Percentiles rank a stretch among this genome's conserved stretches.
Conservation (phyloP, 2,329 filamentous ascomycete genomes). For the Aspergillus sp. region DNA sequence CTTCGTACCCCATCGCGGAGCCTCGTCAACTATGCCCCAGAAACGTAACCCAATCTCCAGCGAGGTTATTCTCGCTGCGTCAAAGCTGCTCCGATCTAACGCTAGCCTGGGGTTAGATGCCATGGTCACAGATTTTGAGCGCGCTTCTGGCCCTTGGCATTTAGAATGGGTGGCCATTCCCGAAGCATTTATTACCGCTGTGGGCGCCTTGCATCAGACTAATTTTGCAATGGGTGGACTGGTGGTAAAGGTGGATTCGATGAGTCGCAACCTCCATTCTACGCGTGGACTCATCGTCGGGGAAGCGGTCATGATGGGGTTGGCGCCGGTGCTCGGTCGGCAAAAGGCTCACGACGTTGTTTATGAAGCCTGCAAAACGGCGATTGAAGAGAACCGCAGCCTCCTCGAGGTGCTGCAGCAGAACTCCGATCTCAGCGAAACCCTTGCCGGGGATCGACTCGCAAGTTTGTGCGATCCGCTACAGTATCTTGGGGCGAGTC, state of each 20-base stretch:
- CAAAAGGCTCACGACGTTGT: slow-evolving; percentile 57
- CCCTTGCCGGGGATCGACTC: background rate
- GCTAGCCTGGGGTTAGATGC: slow-evolving; percentile 54
- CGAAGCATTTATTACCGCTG: slow-evolving; percentile 53
- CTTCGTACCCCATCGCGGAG: slow-evolving; percentile 55
- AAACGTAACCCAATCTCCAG: slow-evolving; percentile 60
- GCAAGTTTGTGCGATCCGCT: slow-evolving; percentile 1
- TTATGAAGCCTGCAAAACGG: slow-evolving; percentile 54
- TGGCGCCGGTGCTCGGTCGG: slow-evolving; percentile 54
- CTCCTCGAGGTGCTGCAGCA: slow-evolving; percentile 46
- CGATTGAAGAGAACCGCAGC: slow-evolving; percentile 46
- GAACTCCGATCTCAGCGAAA: slow-evolving; percentile 39
- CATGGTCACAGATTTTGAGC: slow-evolving; percentile 60
- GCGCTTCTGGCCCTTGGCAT: slow-evolving; percentile 60
- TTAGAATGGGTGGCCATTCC: slow-evolving; percentile 59
- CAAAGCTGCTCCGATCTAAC: slow-evolving; percentile 54
- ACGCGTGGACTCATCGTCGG: slow-evolving; percentile 56
- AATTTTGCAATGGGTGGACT: slow-evolving; percentile 55
- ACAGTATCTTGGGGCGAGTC: slow-evolving; percentile 6
- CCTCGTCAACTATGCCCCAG: slow-evolving; percentile 58
- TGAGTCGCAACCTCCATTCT: slow-evolving; percentile 53
- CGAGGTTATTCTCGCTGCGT: slow-evolving; percentile 56
- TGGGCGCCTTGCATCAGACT: slow-evolving; percentile 56
- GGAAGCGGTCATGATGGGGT: slow-evolving; percentile 60
- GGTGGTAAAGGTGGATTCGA: slow-evolving; percentile 50